phyloP scores from a whole-genome alignment of 2,329 filamentous ascomycete species.

The Colletotrichum destructivum region DNA sequence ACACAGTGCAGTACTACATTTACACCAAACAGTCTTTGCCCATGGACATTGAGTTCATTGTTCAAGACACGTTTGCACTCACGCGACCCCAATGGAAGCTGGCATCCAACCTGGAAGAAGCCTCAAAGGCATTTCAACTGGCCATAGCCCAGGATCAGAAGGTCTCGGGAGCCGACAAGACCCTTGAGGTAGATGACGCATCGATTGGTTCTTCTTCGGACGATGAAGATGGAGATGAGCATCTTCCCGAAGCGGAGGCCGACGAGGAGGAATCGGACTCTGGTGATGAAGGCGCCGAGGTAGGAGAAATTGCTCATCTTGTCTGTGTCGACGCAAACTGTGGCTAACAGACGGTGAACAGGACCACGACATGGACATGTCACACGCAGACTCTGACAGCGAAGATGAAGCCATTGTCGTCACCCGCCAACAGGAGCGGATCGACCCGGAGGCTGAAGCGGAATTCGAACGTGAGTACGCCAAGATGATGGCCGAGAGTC shows the following conservation, averaged over 20 bases:
- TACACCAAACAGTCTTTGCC: slow-evolving; percentile 90
- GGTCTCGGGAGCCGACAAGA: slow-evolving; percentile 78
- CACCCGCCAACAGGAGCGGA: slow-evolving; percentile 88
- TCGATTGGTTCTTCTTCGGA: slow-evolving; percentile 81
- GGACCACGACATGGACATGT: slow-evolving; percentile 66
- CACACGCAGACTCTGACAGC: slow-evolving; percentile 73
- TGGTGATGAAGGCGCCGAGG: slow-evolving; percentile 26
- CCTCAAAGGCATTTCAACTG: slow-evolving; percentile 85
- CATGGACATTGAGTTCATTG: slow-evolving; percentile 97
- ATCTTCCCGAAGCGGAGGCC: slow-evolving; percentile 73
- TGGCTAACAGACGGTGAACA: slow-evolving; percentile 48
- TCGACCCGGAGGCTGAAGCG: slow-evolving; percentile 94
- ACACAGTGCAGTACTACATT: slow-evolving; percentile 83
- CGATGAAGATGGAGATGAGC: slow-evolving; percentile 79
- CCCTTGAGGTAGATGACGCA: slow-evolving; percentile 79
- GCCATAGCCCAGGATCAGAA: slow-evolving; percentile 94
- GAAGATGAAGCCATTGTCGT: slow-evolving; percentile 94
- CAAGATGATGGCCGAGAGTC: slow-evolving; percentile 97
- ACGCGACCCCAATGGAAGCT: slow-evolving; percentile 95
- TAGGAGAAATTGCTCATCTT: slow-evolving; percentile 30
- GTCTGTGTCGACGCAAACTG: slow-evolving; percentile 30
- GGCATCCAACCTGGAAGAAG: slow-evolving; percentile 84
- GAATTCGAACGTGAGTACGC: slow-evolving; percentile 98
- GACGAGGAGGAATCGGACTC: slow-evolving; percentile 65
- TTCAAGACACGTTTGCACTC: slow-evolving; percentile 90